These are phyloP conservation scores for Tolypocladium ovalisporum DNA, from an alignment of 2,329 filamentous ascomycete species.

Conservation along the genomic window DNA sequence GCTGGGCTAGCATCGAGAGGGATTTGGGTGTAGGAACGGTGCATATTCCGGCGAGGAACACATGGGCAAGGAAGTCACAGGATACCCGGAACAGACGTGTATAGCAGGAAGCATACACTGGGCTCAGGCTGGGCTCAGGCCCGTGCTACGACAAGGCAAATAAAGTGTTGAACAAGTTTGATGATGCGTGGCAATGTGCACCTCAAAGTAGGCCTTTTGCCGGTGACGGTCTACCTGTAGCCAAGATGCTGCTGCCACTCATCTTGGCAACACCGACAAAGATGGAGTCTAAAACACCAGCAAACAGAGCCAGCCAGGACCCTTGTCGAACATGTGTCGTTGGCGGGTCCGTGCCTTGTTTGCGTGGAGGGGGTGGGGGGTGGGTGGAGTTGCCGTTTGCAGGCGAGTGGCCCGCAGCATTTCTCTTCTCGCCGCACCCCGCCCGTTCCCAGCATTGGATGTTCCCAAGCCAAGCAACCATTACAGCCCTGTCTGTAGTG, in stretches of 20 bases:
- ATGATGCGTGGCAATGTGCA: neutral
- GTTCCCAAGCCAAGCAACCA: neutral
- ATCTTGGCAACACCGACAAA: no score
- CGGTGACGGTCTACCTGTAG: neutral
- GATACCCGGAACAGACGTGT: neutral
- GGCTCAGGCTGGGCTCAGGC: neutral
- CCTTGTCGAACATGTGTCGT: conserved; percentile 6
- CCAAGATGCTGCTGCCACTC: neutral
- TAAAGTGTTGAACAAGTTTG: neutral
- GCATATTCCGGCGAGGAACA: neutral
- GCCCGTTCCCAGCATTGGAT: neutral
- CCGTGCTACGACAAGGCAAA: neutral
- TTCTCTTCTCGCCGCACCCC: neutral
- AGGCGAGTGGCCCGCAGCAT: neutral
- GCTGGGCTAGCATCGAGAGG: neutral
- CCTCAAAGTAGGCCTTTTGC: neutral
- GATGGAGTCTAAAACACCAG: neutral
- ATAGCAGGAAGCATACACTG: neutral
- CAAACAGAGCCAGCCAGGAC: neutral
- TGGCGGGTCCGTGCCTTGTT: conserved; percentile 3
- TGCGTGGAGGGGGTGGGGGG: neutral
- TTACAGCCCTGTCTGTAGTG: neutral
- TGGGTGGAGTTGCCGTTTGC: neutral
- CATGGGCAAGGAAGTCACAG: neutral
- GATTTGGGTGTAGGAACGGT: neutral